Evolutionary conservation across 805 yeast genomes (phyloP).

Genomic region (Nematodospora valgi): DNA sequence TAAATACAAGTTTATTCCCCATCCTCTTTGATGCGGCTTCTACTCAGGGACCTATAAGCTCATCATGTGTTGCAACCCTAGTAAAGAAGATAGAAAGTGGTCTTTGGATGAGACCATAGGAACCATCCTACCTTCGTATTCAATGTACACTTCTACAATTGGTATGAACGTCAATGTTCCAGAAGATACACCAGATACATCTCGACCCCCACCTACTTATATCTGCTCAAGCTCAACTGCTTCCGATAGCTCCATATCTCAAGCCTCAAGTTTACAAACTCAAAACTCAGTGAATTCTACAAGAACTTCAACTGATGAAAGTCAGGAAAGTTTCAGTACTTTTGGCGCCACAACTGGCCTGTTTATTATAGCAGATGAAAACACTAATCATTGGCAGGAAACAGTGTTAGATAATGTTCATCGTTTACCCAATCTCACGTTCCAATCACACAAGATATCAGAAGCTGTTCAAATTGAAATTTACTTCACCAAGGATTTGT

Average conservation of each 20-base stretch:
- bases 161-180: conserved; percentile 14
- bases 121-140: conserved; percentile 39
- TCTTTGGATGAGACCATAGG: conserved; percentile 30
- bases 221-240: neutral
- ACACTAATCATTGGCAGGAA: conserved; percentile 30
- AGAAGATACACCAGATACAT: conserved; percentile 10
- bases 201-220: conserved; percentile 10
- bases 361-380: conserved; percentile 34
- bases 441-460: conserved; percentile 23
- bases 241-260: conserved; percentile 3
- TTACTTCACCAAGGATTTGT: conserved; percentile 33
- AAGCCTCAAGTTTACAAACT: conserved; percentile 1
- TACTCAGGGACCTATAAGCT: neutral
- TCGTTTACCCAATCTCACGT: conserved; percentile 29
- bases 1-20: neutral
- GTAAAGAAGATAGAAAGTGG: too few species aligned
- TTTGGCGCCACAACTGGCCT: conserved; percentile 6
- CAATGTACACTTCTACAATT: conserved; percentile 25
- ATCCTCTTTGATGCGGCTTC: neutral
- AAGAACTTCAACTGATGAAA: conserved; percentile 3
- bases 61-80: too few species aligned
- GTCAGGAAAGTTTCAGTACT: too few species aligned
- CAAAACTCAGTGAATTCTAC: neutral
- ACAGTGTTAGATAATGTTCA: conserved; percentile 38
- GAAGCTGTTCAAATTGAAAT: conserved; percentile 24